Evolutionary conservation across 2,329 filamentous ascomycete species (phyloP).

Genomic region (Fusarium oxysporum): DNA sequence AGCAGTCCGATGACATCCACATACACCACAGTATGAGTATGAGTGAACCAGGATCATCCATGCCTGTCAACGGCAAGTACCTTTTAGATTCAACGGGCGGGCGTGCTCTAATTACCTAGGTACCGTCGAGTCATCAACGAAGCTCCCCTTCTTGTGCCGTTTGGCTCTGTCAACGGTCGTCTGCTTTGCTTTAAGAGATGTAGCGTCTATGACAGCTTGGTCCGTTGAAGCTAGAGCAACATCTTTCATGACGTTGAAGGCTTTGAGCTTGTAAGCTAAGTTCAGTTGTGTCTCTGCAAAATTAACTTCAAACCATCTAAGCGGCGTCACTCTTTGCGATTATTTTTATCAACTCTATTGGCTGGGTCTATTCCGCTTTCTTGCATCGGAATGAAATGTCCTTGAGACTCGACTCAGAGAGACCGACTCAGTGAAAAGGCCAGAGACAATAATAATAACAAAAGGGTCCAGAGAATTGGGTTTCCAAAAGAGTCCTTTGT

Average conservation of each 20-base stretch:
- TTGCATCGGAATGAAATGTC: background rate
- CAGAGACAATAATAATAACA: background rate
- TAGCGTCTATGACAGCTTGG: background rate
- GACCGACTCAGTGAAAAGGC: background rate
- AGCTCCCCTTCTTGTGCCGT: background rate
- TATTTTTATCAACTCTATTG: background rate
- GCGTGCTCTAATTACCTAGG: background rate
- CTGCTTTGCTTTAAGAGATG: background rate
- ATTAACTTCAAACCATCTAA: slow-evolving; percentile 1
- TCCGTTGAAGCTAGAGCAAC: slow-evolving; percentile 16
- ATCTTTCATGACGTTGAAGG: slow-evolving; percentile 15
- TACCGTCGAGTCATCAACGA: background rate
- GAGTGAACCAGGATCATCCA: background rate
- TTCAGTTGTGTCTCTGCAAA: background rate
- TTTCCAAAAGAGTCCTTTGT: background rate
- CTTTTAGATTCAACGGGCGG: slow-evolving; percentile 14
- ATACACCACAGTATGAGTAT: background rate
- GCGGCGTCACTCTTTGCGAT: slow-evolving; percentile 12
- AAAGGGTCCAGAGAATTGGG: background rate
- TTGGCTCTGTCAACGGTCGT: slow-evolving; percentile 1
- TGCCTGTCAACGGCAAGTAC: slow-evolving; percentile 2
- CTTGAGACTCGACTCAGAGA: background rate
- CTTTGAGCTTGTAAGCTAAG: background rate
- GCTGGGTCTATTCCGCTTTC: background rate
- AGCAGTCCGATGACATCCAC: background rate